Conservation (phyloP, 2,329 filamentous ascomycete genomes). For the Didymella keratinophila region DNA sequence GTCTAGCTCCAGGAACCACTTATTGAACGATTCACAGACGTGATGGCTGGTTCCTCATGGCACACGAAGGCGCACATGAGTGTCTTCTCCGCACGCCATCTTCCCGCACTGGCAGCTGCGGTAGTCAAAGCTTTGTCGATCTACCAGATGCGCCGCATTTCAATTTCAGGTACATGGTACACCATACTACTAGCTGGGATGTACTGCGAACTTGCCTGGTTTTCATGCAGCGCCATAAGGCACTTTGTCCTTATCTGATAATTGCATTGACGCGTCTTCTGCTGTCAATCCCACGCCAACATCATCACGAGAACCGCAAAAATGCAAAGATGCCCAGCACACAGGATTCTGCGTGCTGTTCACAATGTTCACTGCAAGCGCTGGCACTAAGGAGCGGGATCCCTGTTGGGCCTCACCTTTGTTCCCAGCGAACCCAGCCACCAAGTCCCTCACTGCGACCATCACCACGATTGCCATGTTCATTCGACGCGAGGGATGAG, state of each 20-base stretch:
- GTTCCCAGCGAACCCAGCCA: constrained; percentile 30
- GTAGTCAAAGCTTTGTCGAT: constrained; percentile 43
- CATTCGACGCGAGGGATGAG: constrained; percentile 23
- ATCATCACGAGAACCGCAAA: constrained; percentile 24
- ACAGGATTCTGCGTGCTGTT: constrained; percentile 28
- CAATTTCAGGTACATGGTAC: constrained; percentile 18
- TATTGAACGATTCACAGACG: constrained; percentile 26
- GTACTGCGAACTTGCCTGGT: constrained; percentile 11
- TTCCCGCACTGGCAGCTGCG: constrained; percentile 33
- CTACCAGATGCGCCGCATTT: constrained; percentile 27
- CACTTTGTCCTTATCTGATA: constrained; percentile 18
- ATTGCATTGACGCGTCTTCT: constrained; percentile 24
- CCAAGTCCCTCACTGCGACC: constrained; percentile 27
- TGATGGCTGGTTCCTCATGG: constrained; percentile 30
- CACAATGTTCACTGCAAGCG: constrained; percentile 40
- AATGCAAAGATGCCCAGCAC: constrained; percentile 21
- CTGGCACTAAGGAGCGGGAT: constrained; percentile 38
- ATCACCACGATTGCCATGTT: constrained; percentile 20
- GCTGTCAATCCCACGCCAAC: constrained; percentile 24
- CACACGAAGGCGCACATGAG: constrained; percentile 22
- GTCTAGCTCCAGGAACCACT: constrained; percentile 29
- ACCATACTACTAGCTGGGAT: constrained; percentile 1
- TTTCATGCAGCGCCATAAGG: constrained; percentile 29
- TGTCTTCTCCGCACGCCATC: constrained; percentile 29
- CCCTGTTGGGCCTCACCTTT: constrained; percentile 38